These are phyloP conservation scores for Leccinellum luteum DNA, from an alignment of 768 basidiomycete genomes.

Conservation along the genomic window DNA sequence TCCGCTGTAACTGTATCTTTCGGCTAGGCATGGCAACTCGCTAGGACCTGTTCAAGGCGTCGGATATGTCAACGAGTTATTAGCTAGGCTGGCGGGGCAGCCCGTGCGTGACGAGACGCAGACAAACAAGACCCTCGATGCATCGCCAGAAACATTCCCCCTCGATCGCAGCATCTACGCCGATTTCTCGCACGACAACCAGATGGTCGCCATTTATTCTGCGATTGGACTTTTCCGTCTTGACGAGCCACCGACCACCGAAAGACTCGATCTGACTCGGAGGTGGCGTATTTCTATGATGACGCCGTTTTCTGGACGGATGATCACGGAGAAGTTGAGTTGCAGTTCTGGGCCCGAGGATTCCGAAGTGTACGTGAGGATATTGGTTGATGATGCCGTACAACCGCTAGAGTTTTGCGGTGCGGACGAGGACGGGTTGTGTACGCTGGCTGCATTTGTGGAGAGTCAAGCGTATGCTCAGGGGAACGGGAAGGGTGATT, in stretches of 20 bases:
- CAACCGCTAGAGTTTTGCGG: constrained; percentile 63
- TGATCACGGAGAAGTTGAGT: constrained; percentile 69
- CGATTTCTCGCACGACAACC: constrained; percentile 87
- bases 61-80: constrained; percentile 86
- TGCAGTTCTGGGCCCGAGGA: constrained; percentile 34
- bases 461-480: constrained; percentile 68
- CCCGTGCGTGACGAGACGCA: constrained; percentile 70
- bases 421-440: constrained; percentile 53
- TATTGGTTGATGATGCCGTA: constrained; percentile 77
- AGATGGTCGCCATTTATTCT: constrained; percentile 75
- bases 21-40: constrained; percentile 58
- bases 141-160: constrained; percentile 68
- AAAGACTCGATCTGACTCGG: constrained; percentile 25
- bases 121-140: constrained; percentile 75
- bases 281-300: constrained; percentile 57
- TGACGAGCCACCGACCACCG: constrained; percentile 11
- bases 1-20: neutral
- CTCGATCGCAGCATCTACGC: constrained; percentile 63
- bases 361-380: constrained; percentile 51
- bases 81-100: constrained; percentile 68
- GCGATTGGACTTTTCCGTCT: constrained; percentile 56
- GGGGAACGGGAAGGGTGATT: constrained; percentile 68
- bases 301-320: constrained; percentile 71
- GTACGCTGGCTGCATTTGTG: constrained; percentile 63
- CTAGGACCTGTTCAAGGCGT: constrained; percentile 80